phyloP scores from a whole-genome alignment of 1,284 basidiomycete species.

The Moniliophthora roreri region DNA sequence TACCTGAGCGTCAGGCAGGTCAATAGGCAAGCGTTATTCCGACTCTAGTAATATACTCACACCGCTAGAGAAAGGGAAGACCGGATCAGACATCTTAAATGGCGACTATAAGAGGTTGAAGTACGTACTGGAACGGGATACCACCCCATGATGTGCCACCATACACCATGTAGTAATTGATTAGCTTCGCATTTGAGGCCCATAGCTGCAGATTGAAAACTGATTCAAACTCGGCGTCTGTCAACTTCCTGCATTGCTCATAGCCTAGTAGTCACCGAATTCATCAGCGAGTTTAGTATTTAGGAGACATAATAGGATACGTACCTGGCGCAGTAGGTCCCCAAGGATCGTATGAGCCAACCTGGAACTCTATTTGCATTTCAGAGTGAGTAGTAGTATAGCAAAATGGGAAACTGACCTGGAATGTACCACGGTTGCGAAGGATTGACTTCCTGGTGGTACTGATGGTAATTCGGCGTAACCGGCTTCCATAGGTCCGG shows the following conservation, averaged over 20 bases:
- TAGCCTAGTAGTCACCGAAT: slow-evolving; percentile 33
- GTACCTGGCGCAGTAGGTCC: slow-evolving; percentile 61
- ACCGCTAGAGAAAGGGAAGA: background rate
- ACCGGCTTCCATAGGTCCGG: slow-evolving; percentile 61
- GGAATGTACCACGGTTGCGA: slow-evolving; percentile 66
- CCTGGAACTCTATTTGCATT: slow-evolving; percentile 56
- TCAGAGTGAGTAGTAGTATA: background rate
- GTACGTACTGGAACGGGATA: slow-evolving; percentile 59
- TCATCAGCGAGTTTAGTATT: background rate
- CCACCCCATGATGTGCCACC: slow-evolving; percentile 82
- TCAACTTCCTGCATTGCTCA: slow-evolving; percentile 47
- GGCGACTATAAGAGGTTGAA: background rate
- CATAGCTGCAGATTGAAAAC: slow-evolving; percentile 76
- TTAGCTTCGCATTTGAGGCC: slow-evolving; percentile 75
- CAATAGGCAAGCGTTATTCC: no score
- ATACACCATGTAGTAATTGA: slow-evolving; percentile 71
- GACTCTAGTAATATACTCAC: no score
- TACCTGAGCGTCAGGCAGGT: slow-evolving; percentile 33
- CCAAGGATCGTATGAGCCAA: slow-evolving; percentile 76
- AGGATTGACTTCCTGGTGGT: slow-evolving; percentile 56
- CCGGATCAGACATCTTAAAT: background rate
- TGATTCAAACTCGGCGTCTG: slow-evolving; percentile 70
- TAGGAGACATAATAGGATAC: background rate
- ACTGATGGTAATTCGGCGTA: slow-evolving; percentile 54
- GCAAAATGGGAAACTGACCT: slow-evolving; percentile 28